Evolutionary conservation across 1,284 basidiomycete species (phyloP).

Genomic region (Marasmius sp.): DNA sequence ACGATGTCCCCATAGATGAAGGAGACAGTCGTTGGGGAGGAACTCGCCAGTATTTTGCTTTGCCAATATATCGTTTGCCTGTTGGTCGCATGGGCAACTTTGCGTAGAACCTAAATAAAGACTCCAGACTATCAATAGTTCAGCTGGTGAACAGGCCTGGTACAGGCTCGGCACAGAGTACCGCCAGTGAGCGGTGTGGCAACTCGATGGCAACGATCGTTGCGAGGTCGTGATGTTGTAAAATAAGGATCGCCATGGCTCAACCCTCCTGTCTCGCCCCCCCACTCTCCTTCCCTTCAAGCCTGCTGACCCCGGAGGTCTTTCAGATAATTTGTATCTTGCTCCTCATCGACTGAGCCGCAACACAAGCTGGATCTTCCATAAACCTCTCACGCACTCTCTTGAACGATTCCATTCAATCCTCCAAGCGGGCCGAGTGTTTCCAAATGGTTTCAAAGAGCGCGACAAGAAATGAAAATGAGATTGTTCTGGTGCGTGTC

Average conservation of each 20-base stretch:
- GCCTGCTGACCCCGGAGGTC: conserved; percentile 10
- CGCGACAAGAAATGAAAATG: conserved; percentile 17
- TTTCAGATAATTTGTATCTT: neutral
- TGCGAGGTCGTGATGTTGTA: neutral
- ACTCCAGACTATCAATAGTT: neutral
- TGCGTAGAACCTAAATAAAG: neutral
- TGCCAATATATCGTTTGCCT: conserved; percentile 67
- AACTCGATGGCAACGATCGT: neutral
- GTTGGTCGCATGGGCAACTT: conserved; percentile 42
- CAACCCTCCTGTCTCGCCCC: neutral
- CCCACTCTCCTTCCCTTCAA: neutral
- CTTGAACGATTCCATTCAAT: neutral
- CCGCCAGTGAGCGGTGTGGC: neutral
- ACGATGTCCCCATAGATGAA: conserved; percentile 63
- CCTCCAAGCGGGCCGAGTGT: neutral
- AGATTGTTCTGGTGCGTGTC: conserved; percentile 31
- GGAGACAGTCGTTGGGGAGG: conserved; percentile 62
- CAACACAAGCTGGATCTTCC: conserved; percentile 6
- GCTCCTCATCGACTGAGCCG: neutral
- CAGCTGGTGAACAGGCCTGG: neutral
- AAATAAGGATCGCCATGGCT: neutral
- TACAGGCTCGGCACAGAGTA: neutral
- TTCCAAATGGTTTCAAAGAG: neutral
- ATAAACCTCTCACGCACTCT: too few species aligned
- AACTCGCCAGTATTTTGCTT: conserved; percentile 70